A percentile compares a stretch with the other conserved stretches of the same genome.
phyloP scores from a whole-genome alignment of 306 rosid genomes.

The Boehmeria nivea region DNA sequence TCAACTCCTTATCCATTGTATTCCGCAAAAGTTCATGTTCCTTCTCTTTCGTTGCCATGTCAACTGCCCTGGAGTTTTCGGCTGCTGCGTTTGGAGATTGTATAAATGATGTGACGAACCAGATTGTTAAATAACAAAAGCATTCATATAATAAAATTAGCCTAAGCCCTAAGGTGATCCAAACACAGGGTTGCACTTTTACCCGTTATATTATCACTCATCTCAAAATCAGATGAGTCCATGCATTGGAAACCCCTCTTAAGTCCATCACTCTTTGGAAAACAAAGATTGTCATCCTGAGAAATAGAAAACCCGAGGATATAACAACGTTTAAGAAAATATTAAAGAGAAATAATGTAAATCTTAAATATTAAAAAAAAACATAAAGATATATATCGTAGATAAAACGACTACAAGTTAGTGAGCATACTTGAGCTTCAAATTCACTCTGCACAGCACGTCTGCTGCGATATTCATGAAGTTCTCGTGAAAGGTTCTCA shows the following conservation, averaged over 20 bases:
- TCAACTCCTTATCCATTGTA: slow-evolving; percentile 70
- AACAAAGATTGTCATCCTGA: slow-evolving; percentile 39
- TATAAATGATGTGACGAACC: slow-evolving; percentile 5
- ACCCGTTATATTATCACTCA: slow-evolving; percentile 54
- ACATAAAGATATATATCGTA: too few relatives aligned
- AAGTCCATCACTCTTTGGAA: slow-evolving; percentile 43
- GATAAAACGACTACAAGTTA: background rate
- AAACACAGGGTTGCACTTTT: slow-evolving; percentile 6
- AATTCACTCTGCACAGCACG: slow-evolving; percentile 46
- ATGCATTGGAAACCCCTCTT: slow-evolving; percentile 46
- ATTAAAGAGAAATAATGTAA: too few relatives aligned
- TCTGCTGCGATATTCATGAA: slow-evolving; percentile 65
- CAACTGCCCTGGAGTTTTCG: slow-evolving; percentile 45
- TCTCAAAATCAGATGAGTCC: slow-evolving; percentile 44
- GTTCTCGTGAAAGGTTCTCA: slow-evolving; percentile 55
- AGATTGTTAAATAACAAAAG: too few relatives aligned
- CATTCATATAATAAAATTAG: too few relatives aligned
- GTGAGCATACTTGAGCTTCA: slow-evolving; percentile 31
- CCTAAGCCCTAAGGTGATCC: background rate
- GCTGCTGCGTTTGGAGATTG: too few relatives aligned
- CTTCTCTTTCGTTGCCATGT: slow-evolving; percentile 54
- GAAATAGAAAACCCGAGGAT: slow-evolving; percentile 17
- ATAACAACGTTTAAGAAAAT: too few relatives aligned
- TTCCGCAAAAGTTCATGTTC: slow-evolving; percentile 63
- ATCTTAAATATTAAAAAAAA: too few relatives aligned